Evolutionary conservation across 345 rosid genomes (phyloP), one percentile per base, ranked within the genome.

Genomic region (Eucalyptus pumila): DNA sequence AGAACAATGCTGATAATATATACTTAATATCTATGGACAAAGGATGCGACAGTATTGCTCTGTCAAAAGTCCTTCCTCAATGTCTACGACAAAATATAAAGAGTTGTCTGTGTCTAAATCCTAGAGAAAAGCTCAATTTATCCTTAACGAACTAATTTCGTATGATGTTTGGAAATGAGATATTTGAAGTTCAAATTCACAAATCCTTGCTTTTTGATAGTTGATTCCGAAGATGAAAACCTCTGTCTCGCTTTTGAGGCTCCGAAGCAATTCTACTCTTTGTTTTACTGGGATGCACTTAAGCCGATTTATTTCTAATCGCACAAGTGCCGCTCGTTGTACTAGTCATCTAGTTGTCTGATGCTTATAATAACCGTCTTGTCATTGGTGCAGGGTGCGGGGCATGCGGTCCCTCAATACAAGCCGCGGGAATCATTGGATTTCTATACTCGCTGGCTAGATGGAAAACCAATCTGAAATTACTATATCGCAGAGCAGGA

Each of bases 391-490:
- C 94, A 95, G 96, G 97, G 96, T 11, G 94, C 97, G 62, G 97
- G 97, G 42, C 97, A 94, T 86, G 91, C 92, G 6, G 97, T 95
- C 13, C 95, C 96, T 1, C 94, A 95, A 87, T 93, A 93, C 93
- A 95, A 94, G 92, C 96, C 96, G 2, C 89, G 27, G 65, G 95
- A 95, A 87, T 24, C 96, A 4, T 86, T 95, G 89, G 92, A 89
- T n/a, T 95, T 95, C 86, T 92, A 88, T 7, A 86, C 87, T 54
- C 91, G 91, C 24, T 95, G 95, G 95, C 86, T 95, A 86, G 94
- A 92, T 51, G 91, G 89, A 23, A 87, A 85, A 88, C 32, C 89
- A 32, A 92, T 94, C 45, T 89, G 87, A 67, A 14, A 37, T 50
- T 9, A 9, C 44, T 17, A 37, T 1, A 34, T 69, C 11, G 58